A percentile compares a stretch with the other conserved stretches of the same genome.
These are phyloP conservation scores for Candida easanensis DNA, from an alignment of 805 yeast species.

Conservation along the genomic window DNA sequence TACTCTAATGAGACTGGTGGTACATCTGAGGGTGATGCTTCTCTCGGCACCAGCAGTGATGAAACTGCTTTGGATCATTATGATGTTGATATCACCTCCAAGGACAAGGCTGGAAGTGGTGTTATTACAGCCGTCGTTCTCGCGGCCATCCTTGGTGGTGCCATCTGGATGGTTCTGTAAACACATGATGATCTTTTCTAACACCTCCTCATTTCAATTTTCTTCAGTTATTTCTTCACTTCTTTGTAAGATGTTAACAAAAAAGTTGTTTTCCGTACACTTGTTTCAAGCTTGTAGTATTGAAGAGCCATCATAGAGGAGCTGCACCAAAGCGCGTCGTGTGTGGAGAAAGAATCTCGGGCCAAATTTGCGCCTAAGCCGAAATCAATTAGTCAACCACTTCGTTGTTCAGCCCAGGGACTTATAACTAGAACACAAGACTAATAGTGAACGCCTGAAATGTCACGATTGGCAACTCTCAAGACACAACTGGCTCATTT, in stretches of 20 bases:
- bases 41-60: constrained; percentile 46
- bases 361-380: too few species aligned
- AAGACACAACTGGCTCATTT: constrained; percentile 13
- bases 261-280: too few species aligned
- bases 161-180: constrained; percentile 73
- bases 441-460: background rate
- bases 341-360: background rate
- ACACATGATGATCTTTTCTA: background rate
- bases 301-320: too few species aligned
- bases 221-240: too few species aligned
- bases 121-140: constrained; percentile 75
- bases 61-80: constrained; percentile 34
- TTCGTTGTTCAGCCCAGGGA: background rate
- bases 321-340: too few species aligned
- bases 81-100: constrained; percentile 46
- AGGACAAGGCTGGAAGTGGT: constrained; percentile 89
- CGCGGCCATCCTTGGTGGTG: constrained; percentile 57
- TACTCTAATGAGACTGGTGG: constrained; percentile 53
- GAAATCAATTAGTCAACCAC: background rate
- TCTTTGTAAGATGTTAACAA: too few species aligned
- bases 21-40: constrained; percentile 50
- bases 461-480: constrained; percentile 2
- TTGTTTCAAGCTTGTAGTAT: too few species aligned
- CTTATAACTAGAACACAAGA: background rate
- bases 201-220: too few species aligned